These are phyloP conservation scores for Penicillium crustosum DNA, from an alignment of 2,329 filamentous ascomycete genomes.

Conservation along the genomic window DNA sequence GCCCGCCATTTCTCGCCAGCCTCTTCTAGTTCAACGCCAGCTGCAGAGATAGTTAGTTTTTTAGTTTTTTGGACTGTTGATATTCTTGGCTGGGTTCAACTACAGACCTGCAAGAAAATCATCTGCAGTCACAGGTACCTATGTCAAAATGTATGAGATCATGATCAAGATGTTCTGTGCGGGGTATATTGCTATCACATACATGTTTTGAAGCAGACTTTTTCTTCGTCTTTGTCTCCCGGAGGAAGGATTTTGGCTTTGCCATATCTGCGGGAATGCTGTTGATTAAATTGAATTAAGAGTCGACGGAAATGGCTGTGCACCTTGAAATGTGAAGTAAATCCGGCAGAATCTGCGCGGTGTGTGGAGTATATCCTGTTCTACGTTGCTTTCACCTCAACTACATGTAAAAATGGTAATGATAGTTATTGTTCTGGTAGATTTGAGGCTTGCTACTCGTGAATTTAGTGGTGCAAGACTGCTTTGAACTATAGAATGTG, in stretches of 20 bases:
- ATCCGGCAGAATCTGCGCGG: conserved; percentile 11
- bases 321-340: conserved; percentile 5
- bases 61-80: not conserved
- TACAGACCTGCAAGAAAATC: conserved; percentile 62
- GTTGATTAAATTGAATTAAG: not conserved
- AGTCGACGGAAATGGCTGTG: not conserved
- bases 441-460: not conserved
- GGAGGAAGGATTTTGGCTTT: conserved; percentile 42
- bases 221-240: conserved; percentile 46
- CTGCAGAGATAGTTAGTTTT: conserved; percentile 32
- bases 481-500: not conserved
- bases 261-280: conserved; percentile 32
- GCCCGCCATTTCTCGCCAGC: conserved; percentile 73
- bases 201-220: conserved; percentile 42
- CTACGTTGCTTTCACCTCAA: not conserved
- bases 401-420: not conserved
- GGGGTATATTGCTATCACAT: conserved; percentile 7
- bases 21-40: conserved; percentile 68
- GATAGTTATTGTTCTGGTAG: not conserved
- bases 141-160: conserved; percentile 11
- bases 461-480: not conserved
- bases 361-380: not conserved
- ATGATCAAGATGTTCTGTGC: not conserved
- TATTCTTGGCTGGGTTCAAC: not conserved
- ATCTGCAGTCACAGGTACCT: conserved; percentile 62